A percentile compares a stretch with the other conserved stretches of the same genome.
phyloP scores from a whole-genome alignment of 306 rosid species.

The Cucurbita moschata region DNA sequence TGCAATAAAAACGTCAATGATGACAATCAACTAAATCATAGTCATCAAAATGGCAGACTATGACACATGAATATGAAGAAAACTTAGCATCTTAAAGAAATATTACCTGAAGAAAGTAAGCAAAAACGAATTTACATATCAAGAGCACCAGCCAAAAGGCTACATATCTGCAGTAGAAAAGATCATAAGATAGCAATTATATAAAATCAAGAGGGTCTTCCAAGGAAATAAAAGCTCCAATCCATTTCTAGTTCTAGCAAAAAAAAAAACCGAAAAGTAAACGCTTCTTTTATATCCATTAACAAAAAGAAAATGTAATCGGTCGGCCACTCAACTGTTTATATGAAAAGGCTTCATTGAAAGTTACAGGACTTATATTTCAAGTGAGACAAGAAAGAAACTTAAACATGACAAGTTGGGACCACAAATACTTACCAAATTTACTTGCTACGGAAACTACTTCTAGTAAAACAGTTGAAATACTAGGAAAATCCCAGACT shows the following conservation, averaged over 20 bases:
- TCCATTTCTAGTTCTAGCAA: background rate
- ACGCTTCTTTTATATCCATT: background rate
- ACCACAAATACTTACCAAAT: background rate
- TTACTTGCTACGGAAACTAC: background rate
- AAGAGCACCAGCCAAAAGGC: constrained; percentile 73
- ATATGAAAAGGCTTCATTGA: background rate
- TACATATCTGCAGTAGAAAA: constrained; percentile 49
- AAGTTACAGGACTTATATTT: background rate
- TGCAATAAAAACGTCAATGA: constrained; percentile 22
- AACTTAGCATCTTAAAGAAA: background rate
- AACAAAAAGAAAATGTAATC: background rate
- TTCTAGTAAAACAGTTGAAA: background rate
- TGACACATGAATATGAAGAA: background rate
- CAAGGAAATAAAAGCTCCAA: constrained; percentile 2
- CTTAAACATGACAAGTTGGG: background rate
- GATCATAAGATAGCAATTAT: background rate
- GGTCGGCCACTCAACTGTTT: background rate
- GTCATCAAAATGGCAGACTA: background rate
- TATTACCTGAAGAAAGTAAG: constrained; percentile 92
- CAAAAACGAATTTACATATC: constrained; percentile 70
- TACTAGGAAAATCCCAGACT: background rate
- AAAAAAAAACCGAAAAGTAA: background rate
- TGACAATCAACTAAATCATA: background rate
- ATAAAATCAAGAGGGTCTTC: background rate
- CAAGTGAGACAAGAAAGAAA: background rate